Percentiles rank a stretch among this genome's conserved stretches.
phyloP scores from a whole-genome alignment of 768 basidiomycete genomes.

The Hebeloma cylindrosporum region DNA sequence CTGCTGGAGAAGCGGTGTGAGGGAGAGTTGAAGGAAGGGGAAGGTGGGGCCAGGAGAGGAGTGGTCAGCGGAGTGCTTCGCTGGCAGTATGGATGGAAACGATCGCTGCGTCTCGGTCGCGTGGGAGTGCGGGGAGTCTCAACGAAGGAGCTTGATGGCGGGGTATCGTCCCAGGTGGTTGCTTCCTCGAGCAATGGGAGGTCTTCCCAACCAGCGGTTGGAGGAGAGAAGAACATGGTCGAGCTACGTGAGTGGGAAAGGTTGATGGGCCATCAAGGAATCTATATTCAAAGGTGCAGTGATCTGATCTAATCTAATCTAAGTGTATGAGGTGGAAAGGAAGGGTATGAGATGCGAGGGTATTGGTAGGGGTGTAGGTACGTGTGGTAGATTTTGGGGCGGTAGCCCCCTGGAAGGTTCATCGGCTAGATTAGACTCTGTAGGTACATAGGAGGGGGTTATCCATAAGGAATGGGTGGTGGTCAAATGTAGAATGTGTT shows the following conservation, averaged over 20 bases:
- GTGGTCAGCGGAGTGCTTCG: background rate
- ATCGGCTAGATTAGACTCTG: conserved; percentile 21
- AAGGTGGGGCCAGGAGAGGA: background rate
- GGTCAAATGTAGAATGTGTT: conserved; percentile 23
- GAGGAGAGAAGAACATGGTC: no score
- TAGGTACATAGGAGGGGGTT: conserved; percentile 24
- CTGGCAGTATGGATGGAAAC: background rate
- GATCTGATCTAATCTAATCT: no score
- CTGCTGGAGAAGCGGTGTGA: background rate
- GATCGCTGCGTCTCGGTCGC: background rate
- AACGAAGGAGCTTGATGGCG: no score
- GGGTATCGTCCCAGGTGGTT: no score
- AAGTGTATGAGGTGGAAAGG: no score
- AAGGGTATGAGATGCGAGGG: background rate
- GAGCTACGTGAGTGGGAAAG: no score
- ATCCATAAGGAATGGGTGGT: conserved; percentile 27
- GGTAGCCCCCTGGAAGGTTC: conserved; percentile 22
- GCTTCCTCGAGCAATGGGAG: no score
- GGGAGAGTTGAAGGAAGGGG: background rate
- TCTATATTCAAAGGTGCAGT: no score
- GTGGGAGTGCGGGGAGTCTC: no score
- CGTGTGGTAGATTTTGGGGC: background rate
- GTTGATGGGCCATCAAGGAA: no score
- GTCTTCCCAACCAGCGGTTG: no score
- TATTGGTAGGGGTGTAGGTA: background rate